phyloP scores from a whole-genome alignment of 163 green algal genomes.

The Scenedesmus sp. region DNA sequence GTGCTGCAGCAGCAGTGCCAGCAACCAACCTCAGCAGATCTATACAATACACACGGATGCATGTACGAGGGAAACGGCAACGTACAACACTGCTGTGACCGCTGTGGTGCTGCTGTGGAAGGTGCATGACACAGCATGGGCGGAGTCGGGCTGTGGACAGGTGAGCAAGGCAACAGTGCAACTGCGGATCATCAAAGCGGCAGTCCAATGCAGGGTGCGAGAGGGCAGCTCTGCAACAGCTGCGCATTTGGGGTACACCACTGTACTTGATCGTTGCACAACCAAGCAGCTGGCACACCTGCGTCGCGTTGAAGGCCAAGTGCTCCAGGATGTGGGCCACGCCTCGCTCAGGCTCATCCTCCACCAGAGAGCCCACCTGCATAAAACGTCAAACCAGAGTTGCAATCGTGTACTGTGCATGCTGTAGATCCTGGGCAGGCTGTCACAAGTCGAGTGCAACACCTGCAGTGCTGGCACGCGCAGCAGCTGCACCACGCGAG shows the following conservation, averaged over 20 bases:
- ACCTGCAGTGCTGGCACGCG: not conserved
- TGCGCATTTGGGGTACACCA: too few relatives aligned
- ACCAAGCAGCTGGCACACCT: slow-evolving; percentile 59
- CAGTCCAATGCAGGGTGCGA: too few relatives aligned
- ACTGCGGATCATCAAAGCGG: too few relatives aligned
- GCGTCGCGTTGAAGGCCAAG: slow-evolving; percentile 92
- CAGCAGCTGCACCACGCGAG: not conserved
- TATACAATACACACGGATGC: slow-evolving; percentile 63
- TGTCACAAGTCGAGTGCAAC: too few relatives aligned
- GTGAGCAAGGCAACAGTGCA: too few relatives aligned
- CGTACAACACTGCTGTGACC: slow-evolving; percentile 89
- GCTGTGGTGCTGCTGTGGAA: slow-evolving; percentile 64
- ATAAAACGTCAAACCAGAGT: too few relatives aligned
- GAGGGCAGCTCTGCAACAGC: too few relatives aligned
- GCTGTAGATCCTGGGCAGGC: too few relatives aligned
- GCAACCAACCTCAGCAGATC: not conserved
- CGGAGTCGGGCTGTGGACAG: too few relatives aligned
- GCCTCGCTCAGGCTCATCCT: slow-evolving; percentile 76
- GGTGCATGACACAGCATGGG: not conserved
- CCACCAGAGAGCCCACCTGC: slow-evolving; percentile 67
- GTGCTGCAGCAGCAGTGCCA: slow-evolving; percentile 54
- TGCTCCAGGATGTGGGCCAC: slow-evolving; percentile 95
- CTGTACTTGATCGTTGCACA: not conserved
- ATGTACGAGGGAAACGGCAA: slow-evolving; percentile 82
- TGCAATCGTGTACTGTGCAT: too few relatives aligned